A percentile compares a stretch with the other conserved stretches of the same genome.
These are phyloP conservation scores for Tuber calosporum DNA, from an alignment of 495 filamentous ascomycete genomes.

Conservation along the genomic window DNA sequence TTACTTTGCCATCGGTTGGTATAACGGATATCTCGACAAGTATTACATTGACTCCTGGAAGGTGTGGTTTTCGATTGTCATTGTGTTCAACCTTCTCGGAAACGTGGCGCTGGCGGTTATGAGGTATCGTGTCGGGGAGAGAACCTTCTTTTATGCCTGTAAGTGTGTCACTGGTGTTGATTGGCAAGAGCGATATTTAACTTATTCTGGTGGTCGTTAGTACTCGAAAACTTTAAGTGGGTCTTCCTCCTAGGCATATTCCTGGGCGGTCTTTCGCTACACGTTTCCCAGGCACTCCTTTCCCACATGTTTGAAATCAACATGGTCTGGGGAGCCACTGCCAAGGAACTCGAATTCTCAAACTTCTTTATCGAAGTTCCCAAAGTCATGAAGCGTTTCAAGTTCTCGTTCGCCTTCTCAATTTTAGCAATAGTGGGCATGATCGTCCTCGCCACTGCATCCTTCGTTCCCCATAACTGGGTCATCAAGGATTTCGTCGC, in stretches of 20 bases:
- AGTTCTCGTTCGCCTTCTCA: constrained; percentile 65
- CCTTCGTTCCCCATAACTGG: constrained; percentile 61
- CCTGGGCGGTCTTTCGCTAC: constrained; percentile 62
- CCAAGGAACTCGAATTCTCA: constrained; percentile 51
- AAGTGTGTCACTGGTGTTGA: constrained; percentile 2
- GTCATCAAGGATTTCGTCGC: constrained; percentile 70
- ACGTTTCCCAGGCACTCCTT: constrained; percentile 60
- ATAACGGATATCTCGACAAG: constrained; percentile 64
- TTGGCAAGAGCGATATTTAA: background rate
- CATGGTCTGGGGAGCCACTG: constrained; percentile 65
- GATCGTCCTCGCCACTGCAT: constrained; percentile 57
- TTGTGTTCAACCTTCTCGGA: constrained; percentile 64
- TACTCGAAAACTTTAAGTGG: constrained; percentile 69
- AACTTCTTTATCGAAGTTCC: constrained; percentile 72
- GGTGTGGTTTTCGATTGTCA: constrained; percentile 66
- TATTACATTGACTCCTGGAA: constrained; percentile 72
- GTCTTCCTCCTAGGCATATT: constrained; percentile 62
- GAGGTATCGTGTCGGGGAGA: constrained; percentile 60
- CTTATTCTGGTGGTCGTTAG: constrained; percentile 42
- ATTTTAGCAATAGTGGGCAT: constrained; percentile 57
- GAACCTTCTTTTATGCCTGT: constrained; percentile 48
- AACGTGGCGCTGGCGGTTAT: constrained; percentile 60
- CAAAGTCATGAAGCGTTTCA: constrained; percentile 68
- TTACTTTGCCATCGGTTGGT: constrained; percentile 73
- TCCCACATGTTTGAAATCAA: constrained; percentile 67